phyloP scores from a whole-genome alignment of 2,329 filamentous ascomycete genomes.

The Grosmannia clavigera region DNA sequence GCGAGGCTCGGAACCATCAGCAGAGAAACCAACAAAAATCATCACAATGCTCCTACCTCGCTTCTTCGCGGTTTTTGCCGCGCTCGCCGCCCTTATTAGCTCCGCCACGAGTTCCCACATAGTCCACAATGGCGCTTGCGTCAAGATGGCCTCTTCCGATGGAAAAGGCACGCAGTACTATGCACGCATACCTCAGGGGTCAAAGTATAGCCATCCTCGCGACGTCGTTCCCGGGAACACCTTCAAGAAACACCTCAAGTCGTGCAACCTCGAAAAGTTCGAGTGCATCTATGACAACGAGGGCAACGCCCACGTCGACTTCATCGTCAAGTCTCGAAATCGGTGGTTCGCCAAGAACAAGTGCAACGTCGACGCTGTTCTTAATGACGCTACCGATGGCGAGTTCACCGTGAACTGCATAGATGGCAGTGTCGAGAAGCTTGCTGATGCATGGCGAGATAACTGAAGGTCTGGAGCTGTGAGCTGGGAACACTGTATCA shows the following conservation, averaged over 20 bases:
- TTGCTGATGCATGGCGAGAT: neutral
- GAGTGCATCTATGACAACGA: neutral
- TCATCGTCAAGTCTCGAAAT: neutral
- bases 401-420: neutral
- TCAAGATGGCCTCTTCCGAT: neutral
- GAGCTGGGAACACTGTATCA: neutral
- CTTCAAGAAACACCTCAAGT: neutral
- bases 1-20: too few species aligned
- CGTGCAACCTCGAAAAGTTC: neutral
- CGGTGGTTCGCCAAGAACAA: neutral
- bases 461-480: neutral
- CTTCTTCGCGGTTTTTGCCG: neutral
- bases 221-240: neutral
- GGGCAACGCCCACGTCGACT: constrained; percentile 3
- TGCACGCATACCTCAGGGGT: neutral
- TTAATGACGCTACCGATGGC: neutral
- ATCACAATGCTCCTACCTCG: neutral
- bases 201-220: neutral
- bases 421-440: neutral
- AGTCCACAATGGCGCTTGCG: neutral
- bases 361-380: neutral
- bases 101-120: neutral
- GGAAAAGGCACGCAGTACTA: neutral
- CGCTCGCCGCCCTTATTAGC: neutral
- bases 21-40: neutral